These are phyloP conservation scores for Backusella australiensis DNA, from an alignment of 192 early-diverging fungal species.

Conservation along the genomic window DNA sequence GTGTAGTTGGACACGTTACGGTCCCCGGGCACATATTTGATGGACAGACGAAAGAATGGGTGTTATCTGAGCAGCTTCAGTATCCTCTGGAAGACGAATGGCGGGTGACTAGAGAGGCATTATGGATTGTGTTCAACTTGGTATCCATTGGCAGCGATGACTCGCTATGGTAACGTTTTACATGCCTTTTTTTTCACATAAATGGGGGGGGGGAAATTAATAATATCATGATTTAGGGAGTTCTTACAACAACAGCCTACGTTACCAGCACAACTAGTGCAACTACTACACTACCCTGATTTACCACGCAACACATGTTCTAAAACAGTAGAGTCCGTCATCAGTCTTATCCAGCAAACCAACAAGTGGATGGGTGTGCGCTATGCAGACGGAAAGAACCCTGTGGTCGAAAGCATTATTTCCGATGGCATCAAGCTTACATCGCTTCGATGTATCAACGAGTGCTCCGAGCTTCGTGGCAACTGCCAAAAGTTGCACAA, in stretches of 20 bases:
- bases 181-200: too few species aligned
- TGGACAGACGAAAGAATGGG: neutral
- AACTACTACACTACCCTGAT: slow-evolving; percentile 10
- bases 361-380: slow-evolving; percentile 11
- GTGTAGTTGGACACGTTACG: slow-evolving; percentile 13
- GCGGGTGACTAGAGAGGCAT: slow-evolving; percentile 31
- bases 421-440: neutral
- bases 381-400: neutral
- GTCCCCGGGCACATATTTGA: slow-evolving; percentile 14
- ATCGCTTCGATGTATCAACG: neutral
- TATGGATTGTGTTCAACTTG: slow-evolving; percentile 30
- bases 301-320: neutral
- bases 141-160: slow-evolving; percentile 19
- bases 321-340: slow-evolving; percentile 26
- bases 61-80: neutral
- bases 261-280: slow-evolving; percentile 1
- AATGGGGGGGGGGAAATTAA: too few species aligned
- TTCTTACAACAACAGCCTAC: slow-evolving; percentile 16
- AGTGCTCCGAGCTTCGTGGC: neutral
- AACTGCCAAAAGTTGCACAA: neutral
- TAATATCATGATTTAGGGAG: neutral
- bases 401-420: neutral
- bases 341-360: slow-evolving; percentile 29
- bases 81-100: slow-evolving; percentile 29
- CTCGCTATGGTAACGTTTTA: slow-evolving; percentile 18